Evolutionary conservation across 225 moss, liverwort and hornwort genomes (phyloP), one percentile per base, ranked within the genome.

Genomic region (Sphagnum tenellum): DNA sequence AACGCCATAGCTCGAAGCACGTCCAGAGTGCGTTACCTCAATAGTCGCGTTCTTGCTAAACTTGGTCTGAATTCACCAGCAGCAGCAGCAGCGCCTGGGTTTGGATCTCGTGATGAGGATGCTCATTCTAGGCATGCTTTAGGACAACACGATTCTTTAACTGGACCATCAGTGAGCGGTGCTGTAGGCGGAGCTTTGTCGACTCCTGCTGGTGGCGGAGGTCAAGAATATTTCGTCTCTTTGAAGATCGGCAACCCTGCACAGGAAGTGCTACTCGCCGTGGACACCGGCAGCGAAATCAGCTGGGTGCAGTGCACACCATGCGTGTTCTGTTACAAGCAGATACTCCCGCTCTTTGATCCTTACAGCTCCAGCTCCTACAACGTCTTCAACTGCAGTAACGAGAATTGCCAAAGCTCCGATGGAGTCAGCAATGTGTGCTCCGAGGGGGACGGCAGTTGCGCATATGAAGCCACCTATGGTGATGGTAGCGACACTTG

Each of bases 271-370:
- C 51, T 70, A 7, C 62, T 70, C 49, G 55, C 63, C 54, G 55
- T 70, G 12, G 69, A 70, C 62, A 70, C 69, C 9, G 69, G 69
- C 13, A 70, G 69, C 9, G 62, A 63, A 13, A 9, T 63, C 4
- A 53, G 45, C 7, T 70, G 69, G 69, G 55, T 48, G 4, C 69
- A 70, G 54, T 70, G 69, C 55, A 47, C 46, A 12, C 69, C 69
- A 62, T 70, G 69, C 14, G 54, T 63, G 8, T 29, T n/a, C 8
- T 70, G 69, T 49, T 70, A 70, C 63, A 12, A 45, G 8, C 69
- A 70, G 44, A 60, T 55, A 7, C 45, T 62, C 12, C 69, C 69
- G 14, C n/a, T 70, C 54, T 70, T 62, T 50, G 59, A 63, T 55
- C 69, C 69, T 5, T 46, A n/a, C 11, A 5, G 9, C 12, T 70